Evolutionary conservation across 768 basidiomycete species (phyloP).

Genomic region (Collybia nuda): DNA sequence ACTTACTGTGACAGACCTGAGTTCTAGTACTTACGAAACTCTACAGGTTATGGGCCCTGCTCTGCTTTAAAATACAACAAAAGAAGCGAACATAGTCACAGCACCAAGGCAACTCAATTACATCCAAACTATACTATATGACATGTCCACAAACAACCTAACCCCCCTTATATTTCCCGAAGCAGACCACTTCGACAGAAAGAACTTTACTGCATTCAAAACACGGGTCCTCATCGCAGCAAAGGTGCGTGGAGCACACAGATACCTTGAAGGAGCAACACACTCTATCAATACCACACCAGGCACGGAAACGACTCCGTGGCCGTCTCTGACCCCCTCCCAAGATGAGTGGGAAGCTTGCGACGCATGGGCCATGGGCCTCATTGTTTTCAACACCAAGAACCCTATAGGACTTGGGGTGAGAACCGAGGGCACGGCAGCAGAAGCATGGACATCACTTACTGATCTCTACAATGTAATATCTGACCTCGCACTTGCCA

Average conservation of each 20-base stretch:
- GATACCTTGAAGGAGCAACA: slow-evolving; percentile 20
- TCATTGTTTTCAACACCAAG: slow-evolving; percentile 9
- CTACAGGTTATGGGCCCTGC: neutral
- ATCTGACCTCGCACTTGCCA: slow-evolving; percentile 8
- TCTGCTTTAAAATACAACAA: too few relatives aligned
- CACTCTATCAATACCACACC: neutral
- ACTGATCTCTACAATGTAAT: slow-evolving; percentile 1
- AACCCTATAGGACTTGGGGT: slow-evolving; percentile 17
- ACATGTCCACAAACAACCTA: too few relatives aligned
- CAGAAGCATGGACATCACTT: slow-evolving; percentile 16
- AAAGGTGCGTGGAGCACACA: slow-evolving; percentile 10
- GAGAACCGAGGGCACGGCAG: slow-evolving; percentile 11
- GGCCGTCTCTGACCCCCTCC: neutral
- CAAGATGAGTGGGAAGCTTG: neutral
- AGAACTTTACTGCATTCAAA: slow-evolving; percentile 14
- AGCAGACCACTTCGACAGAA: slow-evolving; percentile 17
- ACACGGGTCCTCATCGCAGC: slow-evolving; percentile 10
- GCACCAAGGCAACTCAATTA: too few relatives aligned
- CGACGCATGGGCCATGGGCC: slow-evolving; percentile 4
- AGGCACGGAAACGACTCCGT: neutral
- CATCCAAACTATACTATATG: too few relatives aligned
- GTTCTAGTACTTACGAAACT: too few relatives aligned
- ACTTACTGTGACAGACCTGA: too few relatives aligned
- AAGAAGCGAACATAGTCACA: too few relatives aligned
- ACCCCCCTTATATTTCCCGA: slow-evolving; percentile 17